phyloP scores from a whole-genome alignment of 495 filamentous ascomycete genomes.

The Neurospora sp. region DNA sequence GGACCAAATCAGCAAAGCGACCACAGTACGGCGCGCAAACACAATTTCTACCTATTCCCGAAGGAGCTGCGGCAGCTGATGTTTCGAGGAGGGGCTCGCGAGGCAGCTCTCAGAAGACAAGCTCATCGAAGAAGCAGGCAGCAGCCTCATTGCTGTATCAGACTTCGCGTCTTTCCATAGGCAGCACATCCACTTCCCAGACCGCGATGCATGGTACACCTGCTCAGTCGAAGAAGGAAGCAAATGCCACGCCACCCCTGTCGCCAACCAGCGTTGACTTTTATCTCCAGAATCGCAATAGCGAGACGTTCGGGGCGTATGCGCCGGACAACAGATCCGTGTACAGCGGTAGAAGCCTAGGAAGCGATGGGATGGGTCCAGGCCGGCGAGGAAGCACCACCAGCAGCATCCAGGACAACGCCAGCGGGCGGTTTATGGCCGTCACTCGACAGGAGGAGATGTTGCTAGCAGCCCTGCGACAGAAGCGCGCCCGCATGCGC shows the following conservation, averaged over 20 bases:
- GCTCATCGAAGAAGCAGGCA: slow-evolving; percentile 2
- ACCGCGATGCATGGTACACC: slow-evolving; percentile 1
- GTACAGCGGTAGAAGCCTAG: slow-evolving; percentile 12
- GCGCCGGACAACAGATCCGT: slow-evolving; percentile 14
- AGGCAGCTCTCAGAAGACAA: slow-evolving; percentile 11
- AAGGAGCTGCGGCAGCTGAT: background rate
- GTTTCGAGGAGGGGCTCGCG: slow-evolving; percentile 9
- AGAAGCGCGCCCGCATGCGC: slow-evolving; percentile 66
- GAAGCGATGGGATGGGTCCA: slow-evolving; percentile 4
- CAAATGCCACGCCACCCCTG: slow-evolving; percentile 34
- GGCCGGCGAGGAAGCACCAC: slow-evolving; percentile 12
- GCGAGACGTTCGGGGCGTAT: background rate
- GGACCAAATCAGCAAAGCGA: slow-evolving; percentile 13
- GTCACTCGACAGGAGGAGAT: slow-evolving; percentile 81
- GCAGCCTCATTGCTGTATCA: slow-evolving; percentile 1
- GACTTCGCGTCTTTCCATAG: slow-evolving; percentile 9
- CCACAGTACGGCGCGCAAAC: slow-evolving; percentile 14
- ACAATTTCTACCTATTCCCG: slow-evolving; percentile 14
- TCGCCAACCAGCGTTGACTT: slow-evolving; percentile 40
- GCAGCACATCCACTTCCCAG: slow-evolving; percentile 9
- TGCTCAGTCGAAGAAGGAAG: background rate
- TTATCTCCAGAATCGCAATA: slow-evolving; percentile 22
- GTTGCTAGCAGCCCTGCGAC: slow-evolving; percentile 69
- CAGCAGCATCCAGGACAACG: slow-evolving; percentile 20
- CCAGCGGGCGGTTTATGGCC: slow-evolving; percentile 63